Base-by-base conservation (phyloP, 208 protist genomes). In the Acanthamoeba lenticulata region DNA sequence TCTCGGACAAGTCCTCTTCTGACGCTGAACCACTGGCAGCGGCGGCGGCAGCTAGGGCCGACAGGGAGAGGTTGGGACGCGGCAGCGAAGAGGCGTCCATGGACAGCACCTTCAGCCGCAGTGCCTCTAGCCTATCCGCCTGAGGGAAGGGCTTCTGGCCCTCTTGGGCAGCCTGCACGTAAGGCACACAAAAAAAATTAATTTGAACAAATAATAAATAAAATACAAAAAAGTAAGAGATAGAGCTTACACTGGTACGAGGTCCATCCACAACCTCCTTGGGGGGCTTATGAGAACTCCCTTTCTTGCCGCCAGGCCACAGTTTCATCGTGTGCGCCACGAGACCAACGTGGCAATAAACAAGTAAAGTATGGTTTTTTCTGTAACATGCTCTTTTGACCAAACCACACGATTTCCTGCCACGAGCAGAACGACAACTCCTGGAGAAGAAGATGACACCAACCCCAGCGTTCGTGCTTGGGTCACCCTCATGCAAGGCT, bases 1-100 rank as follows among this genome's bases (percentile, higher is more conserved):
- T 38, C 6, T 85, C 74, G 11, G 74, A 85, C 45, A 38, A 21
- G 9, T 85, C 74, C 0, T 55, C 74, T 57, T 57, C 74, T 1
- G 38, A 85, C 27, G 21, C n/a, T 32, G 62, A 72, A 38, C 52
- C 52, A 21, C 21, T 21, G 15, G 11, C 52, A 11, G 38, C 3
- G 13, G 69, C 34, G 38, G 32, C 17, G 34, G 32, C 27, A 21
- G 29, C 55, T 21, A 85, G 49, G 27, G 38, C 74, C 74, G 74
- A 85, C 27, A 85, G 74, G 6, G 74, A 85, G 24, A 85, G 44
- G 44, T 57, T 85, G 74, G 74, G 74, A 21, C 74, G 74, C 32
- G 74, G 74, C 74, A 85, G 74, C 44, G 44, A 47, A 2, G 44
- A 17, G 13, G 74, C 74, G 74, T 85, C 74, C 74, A 85, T 55